These are phyloP conservation scores for Babesia caballi DNA, from an alignment of 169 alveolate genomes.

Conservation along the genomic window DNA sequence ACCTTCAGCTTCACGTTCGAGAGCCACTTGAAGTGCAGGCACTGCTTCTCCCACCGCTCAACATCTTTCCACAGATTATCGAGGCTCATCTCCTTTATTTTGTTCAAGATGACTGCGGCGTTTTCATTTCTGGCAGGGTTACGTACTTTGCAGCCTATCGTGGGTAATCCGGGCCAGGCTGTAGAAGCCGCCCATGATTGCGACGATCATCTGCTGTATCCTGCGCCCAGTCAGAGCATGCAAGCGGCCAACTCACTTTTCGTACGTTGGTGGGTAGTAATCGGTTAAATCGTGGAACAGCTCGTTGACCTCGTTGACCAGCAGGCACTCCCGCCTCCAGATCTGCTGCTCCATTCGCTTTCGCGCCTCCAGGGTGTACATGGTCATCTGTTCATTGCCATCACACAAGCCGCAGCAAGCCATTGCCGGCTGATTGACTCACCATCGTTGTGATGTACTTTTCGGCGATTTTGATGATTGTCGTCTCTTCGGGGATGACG, in stretches of 20 bases:
- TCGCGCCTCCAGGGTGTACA: constrained; percentile 7
- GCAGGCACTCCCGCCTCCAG: constrained; percentile 47
- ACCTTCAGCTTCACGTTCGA: too few relatives aligned
- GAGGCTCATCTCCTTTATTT: neutral
- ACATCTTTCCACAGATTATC: neutral
- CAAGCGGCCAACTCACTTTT: neutral
- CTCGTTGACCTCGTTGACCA: constrained; percentile 36
- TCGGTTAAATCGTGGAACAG: constrained; percentile 6
- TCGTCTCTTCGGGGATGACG: too few relatives aligned
- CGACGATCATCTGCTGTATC: constrained; percentile 1
- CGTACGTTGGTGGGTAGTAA: neutral
- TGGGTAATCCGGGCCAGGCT: constrained; percentile 7
- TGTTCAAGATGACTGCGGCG: neutral
- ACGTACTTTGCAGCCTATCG: constrained; percentile 2
- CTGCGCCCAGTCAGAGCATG: neutral
- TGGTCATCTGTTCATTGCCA: constrained; percentile 34
- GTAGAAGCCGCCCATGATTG: constrained; percentile 39
- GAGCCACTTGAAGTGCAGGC: too few relatives aligned
- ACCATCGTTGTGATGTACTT: too few relatives aligned
- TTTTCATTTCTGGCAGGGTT: neutral
- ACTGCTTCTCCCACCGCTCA: neutral
- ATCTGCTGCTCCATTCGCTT: constrained; percentile 1
- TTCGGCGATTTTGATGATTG: too few relatives aligned
- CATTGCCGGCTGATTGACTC: too few relatives aligned
- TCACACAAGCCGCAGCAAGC: too few relatives aligned